These are phyloP conservation scores for Inosperma sp. DNA, from an alignment of 768 basidiomycete species.

Conservation along the genomic window DNA sequence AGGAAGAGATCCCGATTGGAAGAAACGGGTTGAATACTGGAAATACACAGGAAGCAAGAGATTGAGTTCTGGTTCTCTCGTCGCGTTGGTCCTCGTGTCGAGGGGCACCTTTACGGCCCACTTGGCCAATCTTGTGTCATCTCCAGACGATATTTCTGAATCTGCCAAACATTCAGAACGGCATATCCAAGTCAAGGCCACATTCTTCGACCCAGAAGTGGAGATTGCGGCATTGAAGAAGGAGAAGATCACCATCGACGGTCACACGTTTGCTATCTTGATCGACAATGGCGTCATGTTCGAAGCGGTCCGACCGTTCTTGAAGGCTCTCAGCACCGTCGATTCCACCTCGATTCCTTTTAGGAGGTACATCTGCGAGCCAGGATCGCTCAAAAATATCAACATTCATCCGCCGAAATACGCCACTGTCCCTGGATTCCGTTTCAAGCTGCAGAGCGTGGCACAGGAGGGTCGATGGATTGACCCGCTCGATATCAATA, in stretches of 20 bases:
- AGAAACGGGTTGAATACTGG: constrained; percentile 53
- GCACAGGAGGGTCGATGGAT: constrained; percentile 38
- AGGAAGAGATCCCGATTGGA: constrained; percentile 39
- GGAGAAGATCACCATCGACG: constrained; percentile 14
- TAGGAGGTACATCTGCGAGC: constrained; percentile 42
- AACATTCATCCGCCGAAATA: constrained; percentile 51
- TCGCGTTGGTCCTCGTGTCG: constrained; percentile 53
- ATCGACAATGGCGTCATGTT: constrained; percentile 63
- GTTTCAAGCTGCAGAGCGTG: constrained; percentile 50
- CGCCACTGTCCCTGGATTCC: constrained; percentile 49
- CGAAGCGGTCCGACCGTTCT: constrained; percentile 63
- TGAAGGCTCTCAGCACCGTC: constrained; percentile 47
- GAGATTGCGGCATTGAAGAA: constrained; percentile 42
- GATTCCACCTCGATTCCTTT: constrained; percentile 60
- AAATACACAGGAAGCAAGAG: constrained; percentile 56
- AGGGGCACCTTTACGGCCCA: constrained; percentile 34
- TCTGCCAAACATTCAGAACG: constrained; percentile 33
- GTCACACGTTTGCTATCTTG: constrained; percentile 34
- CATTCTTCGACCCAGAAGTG: constrained; percentile 60
- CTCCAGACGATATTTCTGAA: constrained; percentile 41
- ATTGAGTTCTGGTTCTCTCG: constrained; percentile 57
- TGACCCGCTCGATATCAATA: constrained; percentile 35
- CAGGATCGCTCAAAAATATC: constrained; percentile 34
- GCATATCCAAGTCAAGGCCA: constrained; percentile 43
- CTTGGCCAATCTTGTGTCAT: constrained; percentile 49